A percentile compares a stretch with the other conserved stretches of the same genome.
phyloP scores from a whole-genome alignment of 352 stramenopile genomes.

The Pythium phragmiticola region DNA sequence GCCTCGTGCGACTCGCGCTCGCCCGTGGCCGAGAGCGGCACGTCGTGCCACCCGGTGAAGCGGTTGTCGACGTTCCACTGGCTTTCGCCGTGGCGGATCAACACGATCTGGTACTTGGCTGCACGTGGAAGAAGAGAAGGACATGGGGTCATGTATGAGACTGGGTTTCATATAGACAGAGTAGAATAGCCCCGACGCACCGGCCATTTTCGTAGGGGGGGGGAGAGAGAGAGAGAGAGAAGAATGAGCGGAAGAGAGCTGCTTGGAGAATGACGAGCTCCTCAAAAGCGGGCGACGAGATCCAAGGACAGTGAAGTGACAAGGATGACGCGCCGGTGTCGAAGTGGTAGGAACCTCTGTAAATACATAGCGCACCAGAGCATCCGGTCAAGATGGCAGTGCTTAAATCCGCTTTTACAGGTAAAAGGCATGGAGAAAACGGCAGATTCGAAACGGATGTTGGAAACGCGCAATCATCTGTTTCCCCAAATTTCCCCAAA shows the following conservation, averaged over 20 bases:
- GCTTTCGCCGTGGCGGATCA: slow-evolving; percentile 96
- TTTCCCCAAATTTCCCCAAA: not conserved
- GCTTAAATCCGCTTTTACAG: not conserved
- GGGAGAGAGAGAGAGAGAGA: not conserved
- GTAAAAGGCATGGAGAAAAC: not conserved
- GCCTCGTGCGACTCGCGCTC: slow-evolving; percentile 93
- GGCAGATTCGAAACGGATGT: not conserved
- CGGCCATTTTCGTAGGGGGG: slow-evolving; percentile 11
- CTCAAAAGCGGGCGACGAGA: not conserved
- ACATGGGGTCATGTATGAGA: not conserved
- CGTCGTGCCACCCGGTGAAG: slow-evolving; percentile 99
- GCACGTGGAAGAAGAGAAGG: not conserved
- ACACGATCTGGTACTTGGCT: slow-evolving; percentile 87
- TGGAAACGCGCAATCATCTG: not conserved
- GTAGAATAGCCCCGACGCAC: slow-evolving; percentile 2
- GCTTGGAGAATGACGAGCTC: slow-evolving; percentile 20
- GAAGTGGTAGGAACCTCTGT: slow-evolving; percentile 16
- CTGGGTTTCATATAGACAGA: not conserved
- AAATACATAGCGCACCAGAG: not conserved
- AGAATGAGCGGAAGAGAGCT: not conserved
- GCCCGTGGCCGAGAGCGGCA: slow-evolving; percentile 88
- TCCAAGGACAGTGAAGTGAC: slow-evolving; percentile 16
- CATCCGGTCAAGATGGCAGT: not conserved
- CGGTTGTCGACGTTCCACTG: slow-evolving; percentile 98
- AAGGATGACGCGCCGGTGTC: slow-evolving; percentile 28